Evolutionary conservation across 176 grass and related monocot species (phyloP), one percentile per base, ranked within the genome.

Genomic region (Zizania latifolia): DNA sequence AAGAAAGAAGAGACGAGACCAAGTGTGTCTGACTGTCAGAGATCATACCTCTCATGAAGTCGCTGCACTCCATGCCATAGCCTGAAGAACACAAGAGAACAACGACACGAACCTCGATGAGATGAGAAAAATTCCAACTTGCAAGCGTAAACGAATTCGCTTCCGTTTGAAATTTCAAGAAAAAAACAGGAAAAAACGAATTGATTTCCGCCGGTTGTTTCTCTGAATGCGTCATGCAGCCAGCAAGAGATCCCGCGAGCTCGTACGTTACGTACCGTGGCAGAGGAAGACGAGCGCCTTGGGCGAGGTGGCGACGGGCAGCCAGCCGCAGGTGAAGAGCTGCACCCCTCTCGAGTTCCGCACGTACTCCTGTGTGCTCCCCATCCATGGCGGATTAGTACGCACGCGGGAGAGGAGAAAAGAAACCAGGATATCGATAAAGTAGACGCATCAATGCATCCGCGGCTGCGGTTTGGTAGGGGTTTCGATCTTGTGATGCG

Each of bases 281-380:
- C 94, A 97, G 34, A 97, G 94, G 78, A 97, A 97, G 85, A 97
- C 86, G 50, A 97, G 90, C 31, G 94, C 94, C 82, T 91, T 97
- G 7, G 94, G 86, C 40, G 88, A 63, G 37, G 83, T 34, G 33
- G 78, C 76, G 4, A 46, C 22, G 11, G 94, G 94, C 13, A 93
- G 44, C 94, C 94, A 97, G 68, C 88, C 92, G 84, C 94, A 97
- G 40, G 94, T 97, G 83, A 97, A 97, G 64, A 97, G 90, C 69
- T 81, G 86, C 79, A 93, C 46, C 10, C 94, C 94, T 83, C 90
- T 91, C 61, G 77, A 62, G 84, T 75, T 97, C 89, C 31, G 77
- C 39, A 97, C 89, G 54, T 93, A 97, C 61, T 91, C 94, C 94
- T 97, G n/a, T n/a, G n/a, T n/a, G 78, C 27, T 30, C 30, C 48